Evolutionary conservation across 768 basidiomycete genomes (phyloP), one percentile per base, ranked within the genome.

Genomic region (Suillus fuscotomentosus): DNA sequence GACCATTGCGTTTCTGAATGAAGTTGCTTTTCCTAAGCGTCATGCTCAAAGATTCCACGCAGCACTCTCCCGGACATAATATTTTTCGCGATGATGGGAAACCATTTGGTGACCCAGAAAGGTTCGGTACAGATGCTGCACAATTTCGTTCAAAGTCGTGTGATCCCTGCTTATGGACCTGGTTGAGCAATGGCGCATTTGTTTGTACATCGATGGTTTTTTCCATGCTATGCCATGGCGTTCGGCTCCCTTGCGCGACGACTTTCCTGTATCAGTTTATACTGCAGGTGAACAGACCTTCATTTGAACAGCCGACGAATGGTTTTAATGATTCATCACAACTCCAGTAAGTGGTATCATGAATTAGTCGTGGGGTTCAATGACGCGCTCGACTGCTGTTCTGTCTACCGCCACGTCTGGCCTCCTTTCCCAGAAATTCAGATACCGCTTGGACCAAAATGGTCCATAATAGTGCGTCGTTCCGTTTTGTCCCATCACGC

Each of bases 381-480:
- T 10, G 36, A 10, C 36, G 31, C 31, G 36, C 36, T 38, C 36
- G 10, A 38, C 36, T 38, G 10, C 9, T 38, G 36, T 38, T 38
- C 36, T 38, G 36, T 38, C 36, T 38, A 38, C 10, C 36, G 36
- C 31, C 31, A 6, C 31, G 31, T 31, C 31, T 31, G 31, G 31
- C 31, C 36, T 38, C 36, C 8, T 38, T 38, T 10, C 9, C 36
- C 36, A 42, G 41, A 42, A n/a, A 47, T n/a, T 47, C 45, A n/a
- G 9, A 64, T 47, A 60, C 41, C 14, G 65, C 67, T 39, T 64
- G 67, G 65, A 34, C 53, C 38, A 50, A 60, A 31, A 57, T 66
- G 36, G 31, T 55, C 13, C 55, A 62, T 14, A 34, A 66, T 22
- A 48, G 65, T 66, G 5, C 17, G 38, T n/a, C 38, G 15, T 48